These are phyloP conservation scores for Blastobotrys raffinosifermentans DNA, from an alignment of 1,139 yeast species.

Conservation along the genomic window DNA sequence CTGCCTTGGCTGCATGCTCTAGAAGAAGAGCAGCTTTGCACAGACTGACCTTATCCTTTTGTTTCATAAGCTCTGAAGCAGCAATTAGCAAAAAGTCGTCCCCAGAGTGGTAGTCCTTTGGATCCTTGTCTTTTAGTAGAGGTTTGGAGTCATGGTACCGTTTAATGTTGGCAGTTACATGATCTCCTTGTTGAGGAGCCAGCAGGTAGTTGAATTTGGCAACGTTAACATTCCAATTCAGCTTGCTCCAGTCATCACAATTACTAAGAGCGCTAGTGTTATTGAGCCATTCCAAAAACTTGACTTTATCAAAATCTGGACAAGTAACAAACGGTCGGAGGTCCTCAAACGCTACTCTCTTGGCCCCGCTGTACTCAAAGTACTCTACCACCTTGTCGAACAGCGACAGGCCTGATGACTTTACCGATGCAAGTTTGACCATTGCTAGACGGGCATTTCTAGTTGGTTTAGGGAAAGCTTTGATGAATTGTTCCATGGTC, in stretches of 20 bases:
- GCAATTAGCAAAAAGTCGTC: conserved; percentile 58
- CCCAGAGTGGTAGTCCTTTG: conserved; percentile 60
- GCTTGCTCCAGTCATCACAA: too few relatives aligned
- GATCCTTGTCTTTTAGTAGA: conserved; percentile 37
- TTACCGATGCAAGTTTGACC: conserved; percentile 38
- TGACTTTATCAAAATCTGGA: neutral
- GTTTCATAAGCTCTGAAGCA: conserved; percentile 18
- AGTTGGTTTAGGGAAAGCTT: conserved; percentile 29
- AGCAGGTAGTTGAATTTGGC: conserved; percentile 40
- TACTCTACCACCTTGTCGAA: conserved; percentile 38
- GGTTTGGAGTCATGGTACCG: conserved; percentile 35
- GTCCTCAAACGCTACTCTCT: conserved; percentile 59
- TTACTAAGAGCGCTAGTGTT: too few relatives aligned
- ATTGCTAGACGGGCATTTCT: conserved; percentile 56
- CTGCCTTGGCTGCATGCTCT: conserved; percentile 44
- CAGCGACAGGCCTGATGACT: conserved; percentile 11
- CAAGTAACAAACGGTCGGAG: conserved; percentile 36
- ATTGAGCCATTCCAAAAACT: conserved; percentile 7
- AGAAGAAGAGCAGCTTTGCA: conserved; percentile 39
- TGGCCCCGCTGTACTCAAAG: conserved; percentile 41
- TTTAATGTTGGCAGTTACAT: conserved; percentile 29
- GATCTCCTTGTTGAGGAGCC: conserved; percentile 16
- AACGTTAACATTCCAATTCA: conserved; percentile 44
- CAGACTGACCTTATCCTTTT: conserved; percentile 17
- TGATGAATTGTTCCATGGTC: conserved; percentile 29